A percentile compares a stretch with the other conserved stretches of the same genome.
Conservation (phyloP, 768 basidiomycete species). For the Suillus decipiens region DNA sequence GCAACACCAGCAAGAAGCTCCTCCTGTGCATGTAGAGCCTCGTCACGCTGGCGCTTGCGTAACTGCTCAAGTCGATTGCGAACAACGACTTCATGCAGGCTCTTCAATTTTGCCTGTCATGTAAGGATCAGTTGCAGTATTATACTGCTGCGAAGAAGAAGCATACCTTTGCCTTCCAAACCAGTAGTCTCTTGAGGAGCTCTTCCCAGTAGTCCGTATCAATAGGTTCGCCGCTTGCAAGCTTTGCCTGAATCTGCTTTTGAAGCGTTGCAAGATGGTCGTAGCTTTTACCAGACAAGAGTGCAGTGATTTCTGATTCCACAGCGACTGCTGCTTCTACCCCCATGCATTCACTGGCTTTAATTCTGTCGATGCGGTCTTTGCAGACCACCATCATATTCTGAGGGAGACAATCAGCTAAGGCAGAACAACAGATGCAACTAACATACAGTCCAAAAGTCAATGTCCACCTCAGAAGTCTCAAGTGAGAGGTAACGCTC, state of each 20-base stretch:
- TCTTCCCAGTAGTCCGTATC: conserved; percentile 99
- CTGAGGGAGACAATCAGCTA: conserved; percentile 39
- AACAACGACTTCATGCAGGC: conserved; percentile 94
- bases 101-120: conserved; percentile 82
- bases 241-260: conserved; percentile 82
- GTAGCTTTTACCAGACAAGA: conserved; percentile 84
- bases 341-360: conserved; percentile 59
- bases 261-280: conserved; percentile 84
- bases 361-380: conserved; percentile 80
- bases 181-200: conserved; percentile 85
- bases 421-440: conserved; percentile 3
- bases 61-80: conserved; percentile 95
- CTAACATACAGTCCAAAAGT: conserved; percentile 90
- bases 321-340: conserved; percentile 77
- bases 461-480: conserved; percentile 79
- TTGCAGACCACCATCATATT: conserved; percentile 98
- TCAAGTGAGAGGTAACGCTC: conserved; percentile 89
- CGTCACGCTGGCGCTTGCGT: conserved; percentile 93
- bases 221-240: conserved; percentile 89
- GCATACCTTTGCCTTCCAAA: conserved; percentile 93
- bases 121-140: conserved; percentile 13
- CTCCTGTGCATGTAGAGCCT: conserved; percentile 91
- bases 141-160: neutral
- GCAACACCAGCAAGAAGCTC: conserved; percentile 83
- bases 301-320: conserved; percentile 77